Base-by-base conservation (phyloP, 208 protist genomes). In the Acanthamoeba lenticulata region DNA sequence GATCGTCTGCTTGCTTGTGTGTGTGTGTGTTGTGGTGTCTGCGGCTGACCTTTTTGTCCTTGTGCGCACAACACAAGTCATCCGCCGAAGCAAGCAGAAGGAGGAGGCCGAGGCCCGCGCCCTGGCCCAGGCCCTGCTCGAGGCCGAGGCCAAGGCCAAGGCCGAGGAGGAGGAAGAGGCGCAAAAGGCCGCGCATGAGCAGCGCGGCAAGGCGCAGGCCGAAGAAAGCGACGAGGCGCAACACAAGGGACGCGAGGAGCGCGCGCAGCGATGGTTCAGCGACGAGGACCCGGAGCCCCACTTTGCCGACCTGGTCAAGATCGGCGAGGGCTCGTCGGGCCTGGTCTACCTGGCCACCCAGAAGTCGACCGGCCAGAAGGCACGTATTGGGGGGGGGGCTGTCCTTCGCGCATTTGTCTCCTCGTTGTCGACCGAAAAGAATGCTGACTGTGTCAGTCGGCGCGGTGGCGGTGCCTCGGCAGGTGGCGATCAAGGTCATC, bases 401-500 rank as follows among this genome's bases (percentile, higher is more conserved):
- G 9, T 47, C 9, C 5, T 47, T 83, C 7, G 24, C 72, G 38
- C 72, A 24, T 29, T 47, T 27, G 9, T 83, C 36, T 83, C 38
- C 42, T 83, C 29, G 24, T n/a, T 24, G 62, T 36, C 32, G 24
- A 24, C 19, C 32, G 24, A n/a, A 38, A n/a, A 24, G 15, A n/a
- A 15, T 62, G 15, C 19, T 62, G 15, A 15, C 24, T 62, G 55
- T 62, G 15, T 24, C 24, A n/a, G 55, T 62, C 24, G 24, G 24
- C 15, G 24, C 55, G 55, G 15, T 62, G 55, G 52, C 21, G 21
- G 21, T 60, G 47, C 47, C 47, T 55, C 47, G 47, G 0, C 38
- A 86, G 77, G 81, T 65, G 29, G 81, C 81, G 7, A 90, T 90
- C 49, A 90, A 90, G 81, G 81, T 90, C 1, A 90, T 90, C 32